Conservation (phyloP, 1,139 yeast genomes). For the Scheffersomyces illinoinensis region DNA sequence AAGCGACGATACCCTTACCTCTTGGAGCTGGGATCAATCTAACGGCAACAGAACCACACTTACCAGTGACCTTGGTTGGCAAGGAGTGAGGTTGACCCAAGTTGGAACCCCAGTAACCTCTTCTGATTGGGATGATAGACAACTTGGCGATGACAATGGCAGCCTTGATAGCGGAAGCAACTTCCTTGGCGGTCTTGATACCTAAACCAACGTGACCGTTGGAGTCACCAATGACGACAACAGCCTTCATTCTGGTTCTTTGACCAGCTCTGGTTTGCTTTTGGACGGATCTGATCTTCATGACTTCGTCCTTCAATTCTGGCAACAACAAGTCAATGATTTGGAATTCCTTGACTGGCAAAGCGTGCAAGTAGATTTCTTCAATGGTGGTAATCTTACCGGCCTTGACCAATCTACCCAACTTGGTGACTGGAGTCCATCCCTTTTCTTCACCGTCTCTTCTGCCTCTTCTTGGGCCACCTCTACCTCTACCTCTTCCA, state of each 20-base stretch:
- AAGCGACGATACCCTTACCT: slow-evolving; percentile 99
- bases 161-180: slow-evolving; percentile 99
- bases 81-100: slow-evolving; percentile 99
- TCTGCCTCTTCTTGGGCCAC: slow-evolving; percentile 58
- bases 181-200: slow-evolving; percentile 99
- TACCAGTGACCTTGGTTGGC: slow-evolving; percentile 97
- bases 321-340: slow-evolving; percentile 97
- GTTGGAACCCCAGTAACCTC: slow-evolving; percentile 99
- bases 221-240: slow-evolving; percentile 98
- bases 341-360: slow-evolving; percentile 99
- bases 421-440: slow-evolving; percentile 99
- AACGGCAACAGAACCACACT: slow-evolving; percentile 98
- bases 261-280: slow-evolving; percentile 99
- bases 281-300: slow-evolving; percentile 99
- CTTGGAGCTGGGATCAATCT: slow-evolving; percentile 99
- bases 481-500: slow-evolving; percentile 45
- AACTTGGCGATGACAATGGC: slow-evolving; percentile 99
- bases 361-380: slow-evolving; percentile 99
- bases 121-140: slow-evolving; percentile 98
- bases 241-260: slow-evolving; percentile 99
- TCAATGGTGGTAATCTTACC: slow-evolving; percentile 96
- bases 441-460: slow-evolving; percentile 93
- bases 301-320: slow-evolving; percentile 95
- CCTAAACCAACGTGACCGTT: slow-evolving; percentile 99
- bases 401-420: slow-evolving; percentile 99